A percentile compares a stretch with the other conserved stretches of the same genome.
Conservation (phyloP, 2,329 filamentous ascomycete species). For the Talaromyces sp. region DNA sequence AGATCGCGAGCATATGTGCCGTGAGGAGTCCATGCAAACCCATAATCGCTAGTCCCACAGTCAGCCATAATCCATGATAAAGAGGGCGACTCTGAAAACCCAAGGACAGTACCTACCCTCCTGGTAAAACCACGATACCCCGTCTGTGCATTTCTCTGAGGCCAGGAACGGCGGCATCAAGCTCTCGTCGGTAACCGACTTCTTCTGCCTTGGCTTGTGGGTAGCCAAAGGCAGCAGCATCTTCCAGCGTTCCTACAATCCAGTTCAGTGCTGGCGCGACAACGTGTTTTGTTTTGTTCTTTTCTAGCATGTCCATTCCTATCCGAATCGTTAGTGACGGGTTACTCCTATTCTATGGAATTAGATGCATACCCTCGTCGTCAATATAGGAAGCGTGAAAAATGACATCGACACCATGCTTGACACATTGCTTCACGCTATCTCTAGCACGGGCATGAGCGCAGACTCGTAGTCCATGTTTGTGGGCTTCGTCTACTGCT, state of each 20-base stretch:
- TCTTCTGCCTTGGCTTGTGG: conserved; percentile 38
- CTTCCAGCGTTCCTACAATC: conserved; percentile 35
- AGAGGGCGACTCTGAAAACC: too few relatives aligned
- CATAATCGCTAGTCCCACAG: conserved; percentile 32
- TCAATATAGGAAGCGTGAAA: conserved; percentile 46
- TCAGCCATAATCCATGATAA: not conserved
- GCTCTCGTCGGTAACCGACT: conserved; percentile 41
- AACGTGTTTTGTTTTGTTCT: conserved; percentile 34
- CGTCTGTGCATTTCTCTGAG: conserved; percentile 43
- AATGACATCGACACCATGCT: conserved; percentile 44
- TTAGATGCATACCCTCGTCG: conserved; percentile 22
- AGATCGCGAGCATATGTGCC: conserved; percentile 46
- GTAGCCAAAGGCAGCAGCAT: conserved; percentile 39
- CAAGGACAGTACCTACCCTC: not conserved
- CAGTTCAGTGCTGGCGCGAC: conserved; percentile 44
- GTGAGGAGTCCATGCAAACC: conserved; percentile 46
- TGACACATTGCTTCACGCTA: conserved; percentile 40
- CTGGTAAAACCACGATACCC: conserved; percentile 42
- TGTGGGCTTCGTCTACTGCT: conserved; percentile 45
- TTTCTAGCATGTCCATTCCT: conserved; percentile 33
- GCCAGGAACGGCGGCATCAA: conserved; percentile 34
- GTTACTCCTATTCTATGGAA: not conserved
- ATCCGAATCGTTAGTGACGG: not conserved
- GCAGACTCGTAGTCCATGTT: conserved; percentile 29
- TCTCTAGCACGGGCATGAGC: conserved; percentile 43